These are phyloP conservation scores for Cercospora sp. DNA, from an alignment of 2,329 filamentous ascomycete species.

Conservation along the genomic window DNA sequence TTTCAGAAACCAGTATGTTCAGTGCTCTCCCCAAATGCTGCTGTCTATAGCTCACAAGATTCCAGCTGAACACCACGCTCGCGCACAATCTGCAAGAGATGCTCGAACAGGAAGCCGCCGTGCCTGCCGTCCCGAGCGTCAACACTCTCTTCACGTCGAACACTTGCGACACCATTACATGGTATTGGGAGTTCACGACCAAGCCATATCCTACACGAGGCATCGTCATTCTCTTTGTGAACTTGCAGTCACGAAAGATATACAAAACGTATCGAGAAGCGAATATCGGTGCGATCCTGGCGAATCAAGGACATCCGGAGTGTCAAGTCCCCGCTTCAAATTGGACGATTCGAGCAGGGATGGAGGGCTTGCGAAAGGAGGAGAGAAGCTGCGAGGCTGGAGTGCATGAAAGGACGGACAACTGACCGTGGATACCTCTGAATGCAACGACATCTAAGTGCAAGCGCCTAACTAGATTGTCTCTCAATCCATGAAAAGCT, in stretches of 20 bases:
- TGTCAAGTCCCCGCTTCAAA: slow-evolving; percentile 7
- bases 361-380: slow-evolving; percentile 6
- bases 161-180: slow-evolving; percentile 28
- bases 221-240: slow-evolving; percentile 25
- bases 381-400: background rate
- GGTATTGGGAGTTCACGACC: slow-evolving; percentile 27
- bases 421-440: background rate
- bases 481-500: background rate
- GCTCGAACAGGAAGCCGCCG: slow-evolving; percentile 23
- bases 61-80: slow-evolving; percentile 21
- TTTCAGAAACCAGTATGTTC: slow-evolving; percentile 17
- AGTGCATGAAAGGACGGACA: no score
- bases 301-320: slow-evolving; percentile 21
- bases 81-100: slow-evolving; percentile 19
- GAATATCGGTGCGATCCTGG: slow-evolving; percentile 22
- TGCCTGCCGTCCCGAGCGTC: slow-evolving; percentile 14
- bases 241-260: slow-evolving; percentile 20
- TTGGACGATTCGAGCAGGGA: slow-evolving; percentile 10
- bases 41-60: background rate
- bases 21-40: background rate
- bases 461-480: background rate
- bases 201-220: slow-evolving; percentile 23
- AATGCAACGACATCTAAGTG: background rate
- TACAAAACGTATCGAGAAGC: slow-evolving; percentile 25
- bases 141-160: slow-evolving; percentile 23